Conservation (phyloP, 73 alveolate species). For the Symbiodinium pilosum region DNA sequence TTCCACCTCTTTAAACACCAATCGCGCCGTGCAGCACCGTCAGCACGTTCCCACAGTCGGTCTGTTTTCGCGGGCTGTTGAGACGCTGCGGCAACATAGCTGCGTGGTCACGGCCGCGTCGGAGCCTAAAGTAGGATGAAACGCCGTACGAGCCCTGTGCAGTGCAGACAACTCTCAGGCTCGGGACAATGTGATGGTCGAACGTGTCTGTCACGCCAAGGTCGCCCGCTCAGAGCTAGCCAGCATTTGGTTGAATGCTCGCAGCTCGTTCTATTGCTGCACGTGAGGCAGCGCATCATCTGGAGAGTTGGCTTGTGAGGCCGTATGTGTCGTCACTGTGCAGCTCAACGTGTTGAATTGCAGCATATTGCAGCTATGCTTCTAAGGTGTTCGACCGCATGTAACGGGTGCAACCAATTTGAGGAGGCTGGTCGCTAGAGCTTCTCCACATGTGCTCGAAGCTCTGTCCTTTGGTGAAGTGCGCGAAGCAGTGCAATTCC, state of each 20-base stretch:
- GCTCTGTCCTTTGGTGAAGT: too few relatives aligned
- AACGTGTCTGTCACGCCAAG: constrained; percentile 14
- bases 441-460: too few relatives aligned
- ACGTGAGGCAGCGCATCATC: background rate
- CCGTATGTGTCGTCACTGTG: background rate
- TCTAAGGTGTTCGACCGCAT: constrained; percentile 54
- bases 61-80: too few relatives aligned
- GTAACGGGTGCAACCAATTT: constrained; percentile 78
- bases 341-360: background rate
- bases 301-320: constrained; percentile 77
- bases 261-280: background rate
- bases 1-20: too few relatives aligned
- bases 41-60: too few relatives aligned
- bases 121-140: background rate
- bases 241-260: background rate
- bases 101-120: background rate
- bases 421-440: constrained; percentile 31
- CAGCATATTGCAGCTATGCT: background rate
- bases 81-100: background rate
- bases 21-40: too few relatives aligned
- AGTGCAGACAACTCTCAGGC: background rate
- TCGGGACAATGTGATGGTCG: constrained; percentile 59
- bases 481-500: too few relatives aligned
- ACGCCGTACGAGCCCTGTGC: background rate
- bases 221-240: background rate